Conservation (phyloP, 257 asterid genomes). For the Solanum pimpinellifolium region DNA sequence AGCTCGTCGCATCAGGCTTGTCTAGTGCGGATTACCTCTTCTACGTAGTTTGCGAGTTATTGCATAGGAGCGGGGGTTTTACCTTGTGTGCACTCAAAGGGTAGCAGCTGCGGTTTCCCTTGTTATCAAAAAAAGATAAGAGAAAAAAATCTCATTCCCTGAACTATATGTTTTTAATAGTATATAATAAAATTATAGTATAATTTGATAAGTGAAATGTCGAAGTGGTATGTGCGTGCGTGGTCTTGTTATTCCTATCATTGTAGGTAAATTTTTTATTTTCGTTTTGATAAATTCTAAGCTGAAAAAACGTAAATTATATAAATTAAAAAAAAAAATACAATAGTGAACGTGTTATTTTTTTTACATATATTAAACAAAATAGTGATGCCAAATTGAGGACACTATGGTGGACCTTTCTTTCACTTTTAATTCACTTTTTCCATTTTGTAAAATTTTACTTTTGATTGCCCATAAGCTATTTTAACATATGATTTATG, state of each 20-base stretch:
- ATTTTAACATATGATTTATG: not conserved
- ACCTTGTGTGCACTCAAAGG: no score
- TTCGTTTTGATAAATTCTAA: not conserved
- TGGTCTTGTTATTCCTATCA: not conserved
- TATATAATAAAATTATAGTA: no score
- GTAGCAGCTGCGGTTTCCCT: fast-evolving
- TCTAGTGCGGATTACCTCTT: no score
- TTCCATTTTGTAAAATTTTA: not conserved
- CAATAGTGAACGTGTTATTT: no score
- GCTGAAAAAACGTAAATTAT: no score
- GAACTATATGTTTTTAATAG: not conserved
- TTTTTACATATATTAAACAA: not conserved
- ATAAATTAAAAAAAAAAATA: no score
- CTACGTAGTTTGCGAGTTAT: no score
- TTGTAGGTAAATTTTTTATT: not conserved
- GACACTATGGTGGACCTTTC: not conserved
- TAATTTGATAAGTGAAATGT: not conserved
- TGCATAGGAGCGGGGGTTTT: fast-evolving
- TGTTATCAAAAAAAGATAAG: no score
- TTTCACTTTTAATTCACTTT: not conserved
- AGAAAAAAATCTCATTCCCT: no score
- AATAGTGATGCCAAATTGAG: not conserved
- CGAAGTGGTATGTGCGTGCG: not conserved
- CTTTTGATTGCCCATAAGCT: not conserved
- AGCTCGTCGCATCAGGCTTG: no score